phyloP scores from a whole-genome alignment of 2,329 filamentous ascomycete genomes.

The Cercospora sp. region DNA sequence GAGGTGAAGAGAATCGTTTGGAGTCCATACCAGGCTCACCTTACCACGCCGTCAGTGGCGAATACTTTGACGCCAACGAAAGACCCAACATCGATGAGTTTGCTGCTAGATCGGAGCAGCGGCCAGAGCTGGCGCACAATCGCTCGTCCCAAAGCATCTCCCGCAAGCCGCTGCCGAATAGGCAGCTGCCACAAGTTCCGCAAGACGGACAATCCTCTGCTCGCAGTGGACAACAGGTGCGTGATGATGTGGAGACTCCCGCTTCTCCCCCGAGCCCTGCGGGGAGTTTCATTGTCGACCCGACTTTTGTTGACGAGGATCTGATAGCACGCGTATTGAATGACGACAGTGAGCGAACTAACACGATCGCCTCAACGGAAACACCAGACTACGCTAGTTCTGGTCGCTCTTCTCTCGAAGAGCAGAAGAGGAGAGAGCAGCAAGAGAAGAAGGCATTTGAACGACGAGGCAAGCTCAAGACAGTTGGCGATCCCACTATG shows the following conservation, averaged over 20 bases:
- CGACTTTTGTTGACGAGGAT: slow-evolving; percentile 46
- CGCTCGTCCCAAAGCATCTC: slow-evolving; percentile 33
- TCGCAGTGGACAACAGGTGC: slow-evolving; percentile 26
- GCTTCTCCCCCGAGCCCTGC: slow-evolving; percentile 28
- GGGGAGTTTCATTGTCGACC: slow-evolving; percentile 31
- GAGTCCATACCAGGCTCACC: slow-evolving; percentile 51
- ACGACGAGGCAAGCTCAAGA: slow-evolving; percentile 76
- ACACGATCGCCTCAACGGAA: slow-evolving; percentile 42
- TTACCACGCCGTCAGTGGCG: slow-evolving; percentile 36
- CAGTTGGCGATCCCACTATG: slow-evolving; percentile 62
- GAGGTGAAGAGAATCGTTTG: slow-evolving; percentile 40
- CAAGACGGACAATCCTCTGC: slow-evolving; percentile 19
- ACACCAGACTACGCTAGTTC: slow-evolving; percentile 80
- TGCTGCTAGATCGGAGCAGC: slow-evolving; percentile 26
- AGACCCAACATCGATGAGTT: slow-evolving; percentile 24
- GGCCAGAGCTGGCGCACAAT: slow-evolving; percentile 30
- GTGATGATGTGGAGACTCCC: slow-evolving; percentile 23
- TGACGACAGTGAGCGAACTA: slow-evolving; percentile 30
- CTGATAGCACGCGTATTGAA: slow-evolving; percentile 43
- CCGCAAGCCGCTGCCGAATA: slow-evolving; percentile 33
- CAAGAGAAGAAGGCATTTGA: slow-evolving; percentile 58
- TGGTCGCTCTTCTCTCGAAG: slow-evolving; percentile 43
- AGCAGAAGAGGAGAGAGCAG: slow-evolving; percentile 46
- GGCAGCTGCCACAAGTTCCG: slow-evolving; percentile 12
- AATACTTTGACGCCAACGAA: slow-evolving; percentile 32